phyloP scores from a whole-genome alignment of 2,329 filamentous ascomycete genomes.

The Ceratocystis ficicola region DNA sequence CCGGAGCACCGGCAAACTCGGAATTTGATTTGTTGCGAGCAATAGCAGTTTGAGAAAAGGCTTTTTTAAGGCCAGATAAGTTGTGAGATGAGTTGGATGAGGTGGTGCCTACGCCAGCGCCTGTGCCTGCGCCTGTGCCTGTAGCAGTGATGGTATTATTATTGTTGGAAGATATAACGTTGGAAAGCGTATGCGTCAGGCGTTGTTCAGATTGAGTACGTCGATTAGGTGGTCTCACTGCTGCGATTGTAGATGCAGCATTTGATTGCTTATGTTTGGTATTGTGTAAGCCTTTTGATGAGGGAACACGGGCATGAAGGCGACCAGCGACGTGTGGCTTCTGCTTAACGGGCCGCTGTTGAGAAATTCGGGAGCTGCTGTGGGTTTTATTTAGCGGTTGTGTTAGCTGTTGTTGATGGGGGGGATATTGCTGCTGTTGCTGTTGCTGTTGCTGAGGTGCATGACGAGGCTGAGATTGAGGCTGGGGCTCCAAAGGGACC shows the following conservation, averaged over 20 bases:
- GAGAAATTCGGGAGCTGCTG: constrained; percentile 19
- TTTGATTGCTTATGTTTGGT: constrained; percentile 19
- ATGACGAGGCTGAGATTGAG: constrained; percentile 1
- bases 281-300: constrained; percentile 20
- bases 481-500: background rate
- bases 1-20: constrained; percentile 36
- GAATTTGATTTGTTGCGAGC: constrained; percentile 18
- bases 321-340: constrained; percentile 21
- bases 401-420: background rate
- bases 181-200: constrained; percentile 10
- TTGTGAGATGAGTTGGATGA: background rate
- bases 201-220: constrained; percentile 20
- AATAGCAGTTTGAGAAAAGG: constrained; percentile 20
- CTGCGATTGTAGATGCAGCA: constrained; percentile 9
- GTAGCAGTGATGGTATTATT: background rate
- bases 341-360: constrained; percentile 21
- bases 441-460: background rate
- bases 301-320: constrained; percentile 19
- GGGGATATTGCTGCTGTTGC: background rate
- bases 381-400: background rate
- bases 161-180: constrained; percentile 6
- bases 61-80: constrained; percentile 16
- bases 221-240: constrained; percentile 20
- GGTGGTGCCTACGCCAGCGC: background rate
- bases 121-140: background rate